Evolutionary conservation across 805 yeast genomes (phyloP), one percentile per base, ranked within the genome.

Genomic region (Kuraishia piskuri): DNA sequence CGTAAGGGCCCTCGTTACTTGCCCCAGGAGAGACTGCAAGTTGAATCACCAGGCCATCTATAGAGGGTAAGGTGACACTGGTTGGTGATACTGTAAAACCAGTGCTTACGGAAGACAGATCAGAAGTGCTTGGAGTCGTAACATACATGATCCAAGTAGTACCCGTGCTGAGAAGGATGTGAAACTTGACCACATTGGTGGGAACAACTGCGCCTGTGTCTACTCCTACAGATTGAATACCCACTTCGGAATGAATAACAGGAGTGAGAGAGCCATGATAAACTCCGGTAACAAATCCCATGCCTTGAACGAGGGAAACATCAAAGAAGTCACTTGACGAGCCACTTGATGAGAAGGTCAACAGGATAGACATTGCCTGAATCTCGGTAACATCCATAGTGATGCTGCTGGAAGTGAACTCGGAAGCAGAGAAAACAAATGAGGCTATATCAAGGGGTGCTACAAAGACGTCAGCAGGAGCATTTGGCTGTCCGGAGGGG

Each of bases 391-490:
- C 75, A 17, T 67, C 63, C 67, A 82, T 57, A 46, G 63, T 58
- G 57, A 74, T 72, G 54, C 70, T 68, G 6, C 63, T 61, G 12
- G 67, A 54, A 21, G 71, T 62, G 55, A 85, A 77, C 37, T 73
- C 68, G 14, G 76, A 63, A 17, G 90, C 81, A 2, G 86, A 76
- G 55, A 84, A 69, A 22, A 82, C 73, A 26, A 84, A 50, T 37
- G 84, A 82, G 48, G 80, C 80, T 51, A 79, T 70, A 7, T 76
- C 75, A 24, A 76, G 65, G 2, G 90, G 89, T 54, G 79, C 79
- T 67, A 82, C 85, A 65, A 76, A 86, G 63, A 75, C 84, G 58
- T 81, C 65, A 19, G 63, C 65, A 17, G 61, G 64, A 22, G 57
- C 61, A 5, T 73, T 63, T 46, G 64, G 66, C 4, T 79, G 70